Base-by-base conservation (phyloP, 306 rosid species). In the Fagus sylvatica region DNA sequence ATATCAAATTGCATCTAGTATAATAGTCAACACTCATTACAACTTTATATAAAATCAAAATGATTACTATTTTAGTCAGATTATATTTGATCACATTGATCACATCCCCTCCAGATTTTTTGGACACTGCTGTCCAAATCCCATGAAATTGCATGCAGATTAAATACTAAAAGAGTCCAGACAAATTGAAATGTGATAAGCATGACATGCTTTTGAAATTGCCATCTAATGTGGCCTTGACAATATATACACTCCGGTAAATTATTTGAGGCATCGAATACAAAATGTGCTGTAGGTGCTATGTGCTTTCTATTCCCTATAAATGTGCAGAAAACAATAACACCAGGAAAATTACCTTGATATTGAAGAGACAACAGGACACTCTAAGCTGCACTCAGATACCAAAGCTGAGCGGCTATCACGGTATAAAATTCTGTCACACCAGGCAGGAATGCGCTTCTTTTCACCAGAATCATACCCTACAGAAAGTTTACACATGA, bases 401-500 rank as follows among this genome's bases (percentile, higher is more conserved):
- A 59, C 81, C 76, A 70, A 77, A 40, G 91, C 71, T 80, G 89
- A 78, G 71, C 96, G 88, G 82, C 91, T 87, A 78, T 94, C 98
- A 77, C 97, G 98, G 79, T 92, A 92, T 61, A 94, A 78, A 81
- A 94, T 92, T 90, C 98, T 85, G 88, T 94, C 98, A 74, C 98
- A 94, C 98, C 98, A 94, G 65, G 98, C 98, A 74, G 98, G 98
- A 74, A 92, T 83, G 53, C 98, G 97, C 91, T 90, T 94, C 91
- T 94, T 94, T 81, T 94, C 98, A 78, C 98, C 97, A 75, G 98
- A 92, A 91, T 94, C 97, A 92, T 92, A 92, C 56, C 98, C 98
- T 65, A 39, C 49, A 65, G 48, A 39, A 11, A 65, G 8, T 37
- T 39, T 6, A 65, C 71, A 65, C 5, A n/a, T n/a, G 15, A 39